Conservation (phyloP, 495 filamentous ascomycete species). For the Parachaetomium inaequale region DNA sequence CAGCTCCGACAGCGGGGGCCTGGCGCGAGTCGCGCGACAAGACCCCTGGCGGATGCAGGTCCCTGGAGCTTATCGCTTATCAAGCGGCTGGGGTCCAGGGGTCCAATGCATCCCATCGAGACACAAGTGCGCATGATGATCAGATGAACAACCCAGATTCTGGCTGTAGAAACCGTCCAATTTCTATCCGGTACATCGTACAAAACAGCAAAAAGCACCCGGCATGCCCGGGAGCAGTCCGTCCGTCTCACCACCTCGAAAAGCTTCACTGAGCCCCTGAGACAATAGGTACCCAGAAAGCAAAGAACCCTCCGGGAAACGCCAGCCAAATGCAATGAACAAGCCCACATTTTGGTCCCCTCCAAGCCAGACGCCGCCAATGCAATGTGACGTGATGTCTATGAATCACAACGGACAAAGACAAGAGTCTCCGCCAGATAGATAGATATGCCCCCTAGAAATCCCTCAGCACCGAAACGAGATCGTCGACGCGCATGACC, state of each 20-base stretch:
- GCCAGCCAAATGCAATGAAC: constrained; percentile 22
- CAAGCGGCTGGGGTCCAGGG: background rate
- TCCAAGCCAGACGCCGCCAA: constrained; percentile 11
- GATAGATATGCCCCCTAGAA: constrained; percentile 48
- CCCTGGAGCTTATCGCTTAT: constrained; percentile 23
- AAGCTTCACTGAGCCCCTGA: background rate
- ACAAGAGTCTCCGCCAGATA: background rate
- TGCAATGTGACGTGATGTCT: constrained; percentile 7
- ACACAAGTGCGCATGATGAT: background rate
- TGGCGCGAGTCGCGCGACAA: constrained; percentile 1
- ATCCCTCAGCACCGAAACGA: constrained; percentile 79
- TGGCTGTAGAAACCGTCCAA: too few species aligned
- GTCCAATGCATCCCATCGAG: background rate
- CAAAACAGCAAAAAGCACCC: background rate
- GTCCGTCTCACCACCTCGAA: background rate
- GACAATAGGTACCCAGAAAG: background rate
- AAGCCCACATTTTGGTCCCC: constrained; percentile 3
- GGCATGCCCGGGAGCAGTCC: background rate
- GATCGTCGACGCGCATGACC: constrained; percentile 73
- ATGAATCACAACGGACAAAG: background rate
- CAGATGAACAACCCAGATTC: background rate
- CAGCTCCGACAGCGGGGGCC: constrained; percentile 23
- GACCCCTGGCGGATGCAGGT: background rate
- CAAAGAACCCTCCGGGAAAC: constrained; percentile 16
- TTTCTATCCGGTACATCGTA: background rate